Evolutionary conservation across 208 protist species (phyloP), one percentile per base, ranked within the genome.

Genomic region (Acanthamoeba lugdunensis): DNA sequence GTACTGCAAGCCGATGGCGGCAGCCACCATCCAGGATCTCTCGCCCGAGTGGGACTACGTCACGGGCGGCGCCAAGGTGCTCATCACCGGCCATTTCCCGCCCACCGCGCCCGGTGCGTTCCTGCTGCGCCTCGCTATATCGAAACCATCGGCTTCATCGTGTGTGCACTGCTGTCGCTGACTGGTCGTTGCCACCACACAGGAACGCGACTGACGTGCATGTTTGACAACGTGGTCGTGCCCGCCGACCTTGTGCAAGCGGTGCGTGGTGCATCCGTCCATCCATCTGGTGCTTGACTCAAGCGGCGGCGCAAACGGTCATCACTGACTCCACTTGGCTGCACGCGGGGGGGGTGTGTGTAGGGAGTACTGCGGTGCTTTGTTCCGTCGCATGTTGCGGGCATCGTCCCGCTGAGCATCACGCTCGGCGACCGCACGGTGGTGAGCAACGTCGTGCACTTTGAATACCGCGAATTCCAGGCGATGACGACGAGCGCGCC

Each of bases 41-140:
- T 85, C 77, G 37, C 77, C 77, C 4, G 77, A 52, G 77, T 85
- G 77, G 77, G 77, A 85, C 77, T 85, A 61, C 50, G 23, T 14
- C 16, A 61, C 25, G 45, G 77, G 77, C 23, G 77, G 77, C 4
- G 48, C 77, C 48, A 85, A 85, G 77, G 50, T 85, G 28, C 48
- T 85, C n/a, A 21, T 85, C 37, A 85, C 77, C 16, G 77, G 77
- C 77, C 16, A 30, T 25, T 85, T 85, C 48, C 77, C 77, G 25
- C 13, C 77, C 13, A 25, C 41, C 6, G 77, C 25, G 48, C 21
- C 77, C 6, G 73, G 73, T 81, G 41, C 73, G 41, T 23, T 73
- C 16, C 65, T 73, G 11, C 28, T 30, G 37, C 30, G 0, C 23
- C 69, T 37, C 69, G n/a, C n/a, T n/a, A n/a, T n/a, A n/a, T n/a